phyloP scores from a whole-genome alignment of 2,329 filamentous ascomycete species.

The Cytospora piceicola region DNA sequence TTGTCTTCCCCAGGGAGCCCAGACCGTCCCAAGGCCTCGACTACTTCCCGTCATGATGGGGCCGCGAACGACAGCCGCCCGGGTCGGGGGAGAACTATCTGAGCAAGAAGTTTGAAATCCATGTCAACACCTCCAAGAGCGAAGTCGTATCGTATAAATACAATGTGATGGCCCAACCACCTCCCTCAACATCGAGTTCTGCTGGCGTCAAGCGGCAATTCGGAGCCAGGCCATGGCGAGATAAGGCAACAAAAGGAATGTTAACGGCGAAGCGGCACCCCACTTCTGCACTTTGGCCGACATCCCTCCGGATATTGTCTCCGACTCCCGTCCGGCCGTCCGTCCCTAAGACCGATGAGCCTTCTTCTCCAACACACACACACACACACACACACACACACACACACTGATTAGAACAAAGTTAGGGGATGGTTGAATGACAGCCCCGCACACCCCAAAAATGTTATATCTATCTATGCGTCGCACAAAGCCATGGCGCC shows the following conservation, averaged over 20 bases:
- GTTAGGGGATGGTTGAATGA: not conserved
- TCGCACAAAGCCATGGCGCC: not conserved
- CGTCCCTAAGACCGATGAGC: not conserved
- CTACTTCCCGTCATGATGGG: no score
- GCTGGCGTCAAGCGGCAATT: not conserved
- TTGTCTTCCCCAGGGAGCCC: no score
- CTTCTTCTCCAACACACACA: not conserved
- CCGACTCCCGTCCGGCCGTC: slow-evolving; percentile 1
- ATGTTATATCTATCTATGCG: not conserved
- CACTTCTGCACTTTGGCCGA: not conserved
- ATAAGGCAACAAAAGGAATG: not conserved
- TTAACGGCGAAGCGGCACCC: not conserved
- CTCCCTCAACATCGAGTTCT: not conserved
- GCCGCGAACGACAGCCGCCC: no score
- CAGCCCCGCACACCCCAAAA: not conserved
- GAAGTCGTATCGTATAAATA: no score
- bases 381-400: no score
- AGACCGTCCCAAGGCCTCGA: not conserved
- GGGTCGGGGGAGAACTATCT: no score
- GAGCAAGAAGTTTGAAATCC: no score
- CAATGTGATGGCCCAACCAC: no score
- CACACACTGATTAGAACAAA: not conserved
- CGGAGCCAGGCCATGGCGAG: not conserved
- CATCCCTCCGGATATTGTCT: not conserved
- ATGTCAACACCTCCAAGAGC: no score